Percentiles rank a stretch among this genome's conserved stretches.
phyloP scores from a whole-genome alignment of 208 protist species.

The Spongospora subterranea region DNA sequence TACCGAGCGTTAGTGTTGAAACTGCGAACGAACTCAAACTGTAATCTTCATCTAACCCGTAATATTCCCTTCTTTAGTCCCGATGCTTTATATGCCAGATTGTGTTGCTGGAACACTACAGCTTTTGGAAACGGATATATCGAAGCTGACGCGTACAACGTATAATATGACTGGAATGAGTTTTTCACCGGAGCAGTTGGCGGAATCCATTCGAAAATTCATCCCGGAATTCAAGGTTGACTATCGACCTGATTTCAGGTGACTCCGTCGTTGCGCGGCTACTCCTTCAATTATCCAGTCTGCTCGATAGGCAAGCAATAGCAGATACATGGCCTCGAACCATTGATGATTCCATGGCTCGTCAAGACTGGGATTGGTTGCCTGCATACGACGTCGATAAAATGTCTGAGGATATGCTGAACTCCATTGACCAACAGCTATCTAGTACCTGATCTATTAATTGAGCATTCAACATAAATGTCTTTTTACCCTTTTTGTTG shows the following conservation, averaged over 20 bases:
- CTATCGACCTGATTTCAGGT: slow-evolving; percentile 77
- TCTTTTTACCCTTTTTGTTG: neutral
- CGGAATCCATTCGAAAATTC: slow-evolving; percentile 73
- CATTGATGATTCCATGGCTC: slow-evolving; percentile 82
- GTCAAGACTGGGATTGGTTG: slow-evolving; percentile 76
- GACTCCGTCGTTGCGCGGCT: slow-evolving; percentile 66
- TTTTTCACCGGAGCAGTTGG: slow-evolving; percentile 80
- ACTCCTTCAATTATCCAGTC: slow-evolving; percentile 67
- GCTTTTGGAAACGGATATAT: slow-evolving; percentile 73
- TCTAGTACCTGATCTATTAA: neutral
- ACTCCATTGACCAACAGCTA: neutral
- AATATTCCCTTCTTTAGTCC: neutral
- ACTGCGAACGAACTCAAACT: neutral
- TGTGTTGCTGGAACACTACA: slow-evolving; percentile 72
- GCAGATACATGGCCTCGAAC: slow-evolving; percentile 82
- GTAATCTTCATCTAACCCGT: too few relatives aligned
- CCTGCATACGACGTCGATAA: slow-evolving; percentile 76
- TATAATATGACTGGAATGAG: slow-evolving; percentile 83
- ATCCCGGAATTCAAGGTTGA: slow-evolving; percentile 76
- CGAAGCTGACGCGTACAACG: slow-evolving; percentile 70
- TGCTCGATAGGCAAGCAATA: neutral
- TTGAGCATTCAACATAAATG: neutral
- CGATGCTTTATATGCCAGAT: slow-evolving; percentile 48
- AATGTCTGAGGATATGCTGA: slow-evolving; percentile 80
- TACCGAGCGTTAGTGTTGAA: slow-evolving; percentile 34